Percentiles rank a stretch among this genome's conserved stretches.
Evolutionary conservation across 192 early-diverging fungal species (phyloP).

Genomic region (Backusella australiensis): DNA sequence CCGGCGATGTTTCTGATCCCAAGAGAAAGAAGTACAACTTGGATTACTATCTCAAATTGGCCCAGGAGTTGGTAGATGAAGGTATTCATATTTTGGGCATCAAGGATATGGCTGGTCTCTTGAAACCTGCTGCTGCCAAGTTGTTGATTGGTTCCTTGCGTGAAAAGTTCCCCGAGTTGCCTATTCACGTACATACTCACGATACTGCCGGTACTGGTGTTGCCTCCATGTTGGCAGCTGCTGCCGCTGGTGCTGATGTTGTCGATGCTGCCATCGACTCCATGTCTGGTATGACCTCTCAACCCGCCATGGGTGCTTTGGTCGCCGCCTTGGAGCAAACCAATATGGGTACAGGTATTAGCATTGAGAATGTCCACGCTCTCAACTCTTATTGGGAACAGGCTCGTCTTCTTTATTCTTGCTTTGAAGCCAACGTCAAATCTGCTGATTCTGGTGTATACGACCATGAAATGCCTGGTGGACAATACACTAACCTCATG

Average conservation of each 20-base stretch:
- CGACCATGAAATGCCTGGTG: conserved; percentile 95
- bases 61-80: conserved; percentile 79
- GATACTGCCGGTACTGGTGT: conserved; percentile 97
- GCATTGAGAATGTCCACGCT: conserved; percentile 70
- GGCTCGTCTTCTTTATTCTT: conserved; percentile 89
- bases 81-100: conserved; percentile 94
- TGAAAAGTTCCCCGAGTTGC: conserved; percentile 78
- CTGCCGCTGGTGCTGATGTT: conserved; percentile 92
- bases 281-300: conserved; percentile 94
- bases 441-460: conserved; percentile 89
- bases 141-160: conserved; percentile 87
- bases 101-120: conserved; percentile 96
- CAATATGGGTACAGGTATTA: conserved; percentile 81
- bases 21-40: conserved; percentile 79
- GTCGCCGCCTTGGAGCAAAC: conserved; percentile 80
- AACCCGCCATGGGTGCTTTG: conserved; percentile 95
- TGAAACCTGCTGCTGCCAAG: conserved; percentile 88
- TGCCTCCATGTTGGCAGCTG: conserved; percentile 86
- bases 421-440: conserved; percentile 92
- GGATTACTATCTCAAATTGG: conserved; percentile 89
- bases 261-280: conserved; percentile 89
- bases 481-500: conserved; percentile 97
- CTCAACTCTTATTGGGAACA: conserved; percentile 98
- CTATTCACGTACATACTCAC: conserved; percentile 95
- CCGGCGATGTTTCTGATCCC: conserved; percentile 88